Evolutionary conservation across 208 protist species (phyloP).

Genomic region (Trypanosoma congolense): DNA sequence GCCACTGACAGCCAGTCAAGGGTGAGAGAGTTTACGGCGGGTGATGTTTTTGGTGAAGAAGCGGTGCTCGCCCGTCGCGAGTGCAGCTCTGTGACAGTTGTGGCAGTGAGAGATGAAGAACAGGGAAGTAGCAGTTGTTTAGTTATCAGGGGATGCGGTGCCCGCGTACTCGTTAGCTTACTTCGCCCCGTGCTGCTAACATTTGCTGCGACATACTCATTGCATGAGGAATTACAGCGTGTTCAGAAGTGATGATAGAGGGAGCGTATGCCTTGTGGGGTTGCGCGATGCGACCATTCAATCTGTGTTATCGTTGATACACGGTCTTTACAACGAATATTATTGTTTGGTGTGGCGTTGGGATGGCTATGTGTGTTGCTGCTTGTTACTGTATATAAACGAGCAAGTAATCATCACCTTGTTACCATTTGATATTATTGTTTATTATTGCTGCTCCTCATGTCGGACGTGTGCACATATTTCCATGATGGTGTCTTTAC

Average conservation of each 20-base stretch:
- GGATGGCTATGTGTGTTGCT: too few species aligned
- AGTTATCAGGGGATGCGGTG: constrained; percentile 30
- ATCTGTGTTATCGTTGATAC: too few species aligned
- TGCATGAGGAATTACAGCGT: constrained; percentile 47
- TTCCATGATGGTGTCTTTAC: too few species aligned
- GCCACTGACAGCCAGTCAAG: constrained; percentile 1
- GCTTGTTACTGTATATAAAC: too few species aligned
- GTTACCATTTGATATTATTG: too few species aligned
- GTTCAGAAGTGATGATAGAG: constrained; percentile 12
- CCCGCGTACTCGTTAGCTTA: constrained; percentile 36
- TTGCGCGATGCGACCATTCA: too few species aligned
- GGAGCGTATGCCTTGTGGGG: too few species aligned
- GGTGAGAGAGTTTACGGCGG: constrained; percentile 26
- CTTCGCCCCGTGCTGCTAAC: constrained; percentile 35
- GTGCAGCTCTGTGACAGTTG: constrained; percentile 53
- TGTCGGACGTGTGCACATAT: too few species aligned
- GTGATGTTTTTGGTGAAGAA: constrained; percentile 63
- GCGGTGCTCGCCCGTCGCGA: constrained; percentile 32
- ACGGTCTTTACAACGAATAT: too few species aligned
- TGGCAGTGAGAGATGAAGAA: constrained; percentile 22
- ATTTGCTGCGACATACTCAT: constrained; percentile 38
- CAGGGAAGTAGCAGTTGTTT: constrained; percentile 13
- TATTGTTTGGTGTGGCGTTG: too few species aligned
- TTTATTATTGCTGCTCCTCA: too few species aligned
- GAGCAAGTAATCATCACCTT: too few species aligned